A percentile compares a stretch with the other conserved stretches of the same genome.
These are phyloP conservation scores for Fremontodendron californicum DNA, from an alignment of 345 rosid genomes.

Conservation along the genomic window DNA sequence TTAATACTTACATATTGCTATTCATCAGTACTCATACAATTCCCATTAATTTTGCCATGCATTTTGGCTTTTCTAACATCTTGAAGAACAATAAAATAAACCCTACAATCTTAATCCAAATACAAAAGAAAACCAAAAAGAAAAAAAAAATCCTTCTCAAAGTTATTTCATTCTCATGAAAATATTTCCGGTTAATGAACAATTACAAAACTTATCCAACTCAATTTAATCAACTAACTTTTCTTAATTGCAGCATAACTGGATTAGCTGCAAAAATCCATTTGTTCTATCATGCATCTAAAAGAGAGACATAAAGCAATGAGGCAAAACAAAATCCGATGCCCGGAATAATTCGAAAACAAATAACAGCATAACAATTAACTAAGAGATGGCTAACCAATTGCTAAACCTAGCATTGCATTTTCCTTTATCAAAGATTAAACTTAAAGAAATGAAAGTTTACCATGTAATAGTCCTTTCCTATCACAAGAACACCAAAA, in stretches of 20 bases:
- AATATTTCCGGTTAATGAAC: not conserved
- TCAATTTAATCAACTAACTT: not conserved
- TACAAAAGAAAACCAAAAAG: not conserved
- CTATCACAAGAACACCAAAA: constrained; percentile 62
- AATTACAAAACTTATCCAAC: not conserved
- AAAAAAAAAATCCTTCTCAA: not conserved
- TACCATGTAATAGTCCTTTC: constrained; percentile 58
- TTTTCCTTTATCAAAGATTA: not conserved
- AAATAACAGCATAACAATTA: not conserved
- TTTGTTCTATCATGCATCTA: not conserved
- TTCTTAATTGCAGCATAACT: not conserved
- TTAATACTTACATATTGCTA: not conserved
- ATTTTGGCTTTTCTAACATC: not conserved
- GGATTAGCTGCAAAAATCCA: not conserved
- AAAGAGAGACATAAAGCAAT: not conserved
- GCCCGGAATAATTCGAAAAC: not conserved
- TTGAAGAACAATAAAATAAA: not conserved
- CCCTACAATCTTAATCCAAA: not conserved
- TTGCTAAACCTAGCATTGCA: not conserved
- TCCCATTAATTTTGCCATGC: not conserved
- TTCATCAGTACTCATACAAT: not conserved
- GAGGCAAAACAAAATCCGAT: not conserved
- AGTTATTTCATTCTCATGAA: not conserved
- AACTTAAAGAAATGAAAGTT: not conserved
- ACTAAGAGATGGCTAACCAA: not conserved